Base-by-base conservation (phyloP, 495 filamentous ascomycete species). In the Penicillium riverlandense region DNA sequence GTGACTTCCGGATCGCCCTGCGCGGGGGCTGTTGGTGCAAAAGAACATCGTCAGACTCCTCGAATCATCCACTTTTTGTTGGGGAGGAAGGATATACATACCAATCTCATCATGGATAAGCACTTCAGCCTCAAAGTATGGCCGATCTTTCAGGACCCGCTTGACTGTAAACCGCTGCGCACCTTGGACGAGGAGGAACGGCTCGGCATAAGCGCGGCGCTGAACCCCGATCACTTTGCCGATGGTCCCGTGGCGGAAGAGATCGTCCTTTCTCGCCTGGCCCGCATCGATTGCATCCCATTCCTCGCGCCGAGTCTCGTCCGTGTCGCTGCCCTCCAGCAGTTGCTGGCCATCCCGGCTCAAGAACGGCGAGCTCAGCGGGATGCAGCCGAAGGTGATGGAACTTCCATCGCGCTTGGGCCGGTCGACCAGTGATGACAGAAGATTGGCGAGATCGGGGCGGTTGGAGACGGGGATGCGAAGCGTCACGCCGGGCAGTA, bases 151-250 rank as follows among this genome's bases (percentile, higher is more conserved):
- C 28, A 79, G 69, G 37, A 95, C 62, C 53, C 82, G 83, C 38
- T 85, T 84, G 8, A 96, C 66, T 38, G 77, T 76, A 38, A 97
- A 83, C 30, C 94, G 75, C 41, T 80, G 78, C 11, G 88, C 63
- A 14, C 94, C 94, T 54, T 96, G 88, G 8, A 99, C 87, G 2
- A 96, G 70, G 40, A 99, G 58, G 39, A 80, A 81, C 29, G 90
- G 78, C 54, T 95, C 85, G 16, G 84, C 79, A n/a, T 80, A 80
- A 44, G 83, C 77, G 35, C 84, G 72, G 10, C 88, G 87, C 55
- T 94, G 86, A 36, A 95, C 80, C 14, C 86, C 88, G 34, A 82
- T 81, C 44, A 95, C 87, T 64, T 84, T 90, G 11, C 85, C 89
- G 28, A 87, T 71, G 8, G 84, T 84, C 15, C 87, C 90, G 60